phyloP scores from a whole-genome alignment of 495 filamentous ascomycete species.

The Xylaria longipes region DNA sequence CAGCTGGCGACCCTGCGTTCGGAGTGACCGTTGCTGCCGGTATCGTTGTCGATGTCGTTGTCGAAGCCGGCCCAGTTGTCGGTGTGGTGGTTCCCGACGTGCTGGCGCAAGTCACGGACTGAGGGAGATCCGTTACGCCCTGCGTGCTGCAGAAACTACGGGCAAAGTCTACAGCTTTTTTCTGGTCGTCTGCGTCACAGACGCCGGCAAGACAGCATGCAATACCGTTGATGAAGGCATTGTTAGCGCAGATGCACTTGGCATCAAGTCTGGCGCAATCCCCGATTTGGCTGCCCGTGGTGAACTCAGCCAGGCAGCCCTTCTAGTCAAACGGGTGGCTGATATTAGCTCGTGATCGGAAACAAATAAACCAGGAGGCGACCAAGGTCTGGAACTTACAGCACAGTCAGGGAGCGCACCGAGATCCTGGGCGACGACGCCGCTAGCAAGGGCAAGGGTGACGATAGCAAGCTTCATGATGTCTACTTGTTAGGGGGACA shows the following conservation, averaged over 20 bases:
- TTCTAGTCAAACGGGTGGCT: constrained; percentile 46
- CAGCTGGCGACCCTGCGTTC: constrained; percentile 7
- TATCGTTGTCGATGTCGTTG: not conserved
- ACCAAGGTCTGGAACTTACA: constrained; percentile 43
- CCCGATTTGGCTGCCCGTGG: constrained; percentile 50
- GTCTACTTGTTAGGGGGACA: constrained; percentile 18
- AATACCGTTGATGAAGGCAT: constrained; percentile 64
- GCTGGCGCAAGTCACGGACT: constrained; percentile 25
- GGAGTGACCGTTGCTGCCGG: constrained; percentile 10
- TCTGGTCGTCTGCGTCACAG: constrained; percentile 63
- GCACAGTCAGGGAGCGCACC: constrained; percentile 60
- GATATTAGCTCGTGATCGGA: constrained; percentile 20
- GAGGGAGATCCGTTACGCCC: constrained; percentile 23
- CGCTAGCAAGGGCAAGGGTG: constrained; percentile 38
- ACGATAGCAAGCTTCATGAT: constrained; percentile 51
- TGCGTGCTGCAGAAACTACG: constrained; percentile 28
- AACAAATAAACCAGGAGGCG: not conserved
- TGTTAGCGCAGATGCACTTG: constrained; percentile 71
- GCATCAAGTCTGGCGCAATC: constrained; percentile 62
- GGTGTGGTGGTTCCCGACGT: constrained; percentile 7
- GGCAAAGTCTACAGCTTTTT: constrained; percentile 46
- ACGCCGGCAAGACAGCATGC: constrained; percentile 67
- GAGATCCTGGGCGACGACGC: constrained; percentile 49
- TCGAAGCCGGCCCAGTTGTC: constrained; percentile 1
- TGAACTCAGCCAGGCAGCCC: constrained; percentile 59